These are phyloP conservation scores for Prunus yedoensis DNA, from an alignment of 331 rosid species.

Conservation along the genomic window DNA sequence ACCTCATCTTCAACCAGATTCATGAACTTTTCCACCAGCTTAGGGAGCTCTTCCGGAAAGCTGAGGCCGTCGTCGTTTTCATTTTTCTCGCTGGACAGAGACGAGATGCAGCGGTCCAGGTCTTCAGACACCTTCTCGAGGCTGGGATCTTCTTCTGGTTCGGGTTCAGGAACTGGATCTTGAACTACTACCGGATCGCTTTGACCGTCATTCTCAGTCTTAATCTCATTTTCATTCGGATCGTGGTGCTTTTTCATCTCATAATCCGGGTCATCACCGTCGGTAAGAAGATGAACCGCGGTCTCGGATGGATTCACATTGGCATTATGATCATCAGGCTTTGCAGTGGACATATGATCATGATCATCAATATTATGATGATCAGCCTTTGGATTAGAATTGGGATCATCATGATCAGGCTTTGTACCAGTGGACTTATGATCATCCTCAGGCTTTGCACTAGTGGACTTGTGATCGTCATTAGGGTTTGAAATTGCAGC, in stretches of 20 bases:
- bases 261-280: not conserved
- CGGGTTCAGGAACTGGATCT: not conserved
- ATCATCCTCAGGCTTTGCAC: not conserved
- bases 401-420: not conserved
- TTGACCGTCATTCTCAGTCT: not conserved
- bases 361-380: no score
- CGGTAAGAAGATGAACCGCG: not conserved
- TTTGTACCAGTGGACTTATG: not conserved
- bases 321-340: not conserved
- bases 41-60: conserved; percentile 35
- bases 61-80: not conserved
- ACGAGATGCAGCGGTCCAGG: conserved; percentile 6
- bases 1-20: conserved; percentile 50
- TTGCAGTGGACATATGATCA: not conserved
- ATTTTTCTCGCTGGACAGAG: not conserved
- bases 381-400: not conserved
- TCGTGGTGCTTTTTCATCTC: not conserved
- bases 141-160: conserved; percentile 22
- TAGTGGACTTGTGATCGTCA: not conserved
- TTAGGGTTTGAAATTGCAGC: not conserved
- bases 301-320: conserved; percentile 15
- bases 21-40: conserved; percentile 37
- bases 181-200: not conserved
- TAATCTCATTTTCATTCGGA: not conserved
- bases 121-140: conserved; percentile 38